Evolutionary conservation across 2,329 filamentous ascomycete species (phyloP), one percentile per base, ranked within the genome.

Genomic region (Xylariaceae sp.): DNA sequence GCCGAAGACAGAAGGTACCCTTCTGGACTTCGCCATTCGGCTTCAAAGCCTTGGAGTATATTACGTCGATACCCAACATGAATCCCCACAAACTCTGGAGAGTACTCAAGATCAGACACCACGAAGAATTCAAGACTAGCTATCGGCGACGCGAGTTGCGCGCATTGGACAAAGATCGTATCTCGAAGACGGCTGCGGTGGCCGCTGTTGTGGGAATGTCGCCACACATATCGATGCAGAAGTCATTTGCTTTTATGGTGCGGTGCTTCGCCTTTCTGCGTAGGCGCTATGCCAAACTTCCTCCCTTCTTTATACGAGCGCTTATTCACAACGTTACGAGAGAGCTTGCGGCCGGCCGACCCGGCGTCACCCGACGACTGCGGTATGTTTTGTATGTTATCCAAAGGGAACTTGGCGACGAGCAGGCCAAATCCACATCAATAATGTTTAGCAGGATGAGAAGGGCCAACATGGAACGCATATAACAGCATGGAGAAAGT

Each of bases 341-440:
- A 59, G 73, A 75, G 55, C 64, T 78, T 52, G 67, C 59, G 18
- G 60, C 67, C n/a, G 71, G 70, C 44, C 56, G 62, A 34, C 69
- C 68, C 17, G 76, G 76, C 3, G 70, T 72, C 44, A 72, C 68
- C 35, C 61, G 61, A 23, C 73, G 75, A 15, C 60, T 78, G 48
- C 64, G 64, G 50, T 77, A 74, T 74, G 69, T 73, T 55, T 50
- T 78, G 23, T 58, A 60, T 17, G 51, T 75, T 15, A 58, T 78
- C 11, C 48, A 67, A 50, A 63, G 63, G 15, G 64, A 72, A 59
- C 5, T 58, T 53, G 63, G 70, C 61, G 7, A 54, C 68, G 54
- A 63, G 45, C 53, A 61, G 63, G 53, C 74, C 70, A 57, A 67
- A 67, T 49, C 48, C 58, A 30, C 67, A 58, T 62, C 53, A 34